Percentiles rank a stretch among this genome's conserved stretches.
Evolutionary conservation across 2,329 filamentous ascomycete genomes (phyloP).

Genomic region (Fusarium protoensiforme): DNA sequence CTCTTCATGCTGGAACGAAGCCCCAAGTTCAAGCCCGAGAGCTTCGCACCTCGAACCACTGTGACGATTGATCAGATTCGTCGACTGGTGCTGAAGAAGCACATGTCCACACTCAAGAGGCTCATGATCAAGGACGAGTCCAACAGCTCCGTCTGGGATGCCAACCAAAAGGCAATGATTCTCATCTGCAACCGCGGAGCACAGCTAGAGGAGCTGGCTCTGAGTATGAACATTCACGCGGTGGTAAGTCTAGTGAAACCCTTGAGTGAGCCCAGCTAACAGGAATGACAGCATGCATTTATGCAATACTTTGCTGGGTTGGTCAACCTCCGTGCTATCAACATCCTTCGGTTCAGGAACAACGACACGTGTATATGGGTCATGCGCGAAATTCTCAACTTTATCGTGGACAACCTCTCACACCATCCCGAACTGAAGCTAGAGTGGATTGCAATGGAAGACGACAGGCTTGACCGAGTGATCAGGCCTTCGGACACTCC

Average conservation of each 20-base stretch:
- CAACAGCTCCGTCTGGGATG: conserved; percentile 64
- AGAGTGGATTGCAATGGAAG: conserved; percentile 68
- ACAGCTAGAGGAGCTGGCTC: conserved; percentile 65
- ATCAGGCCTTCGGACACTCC: conserved; percentile 52
- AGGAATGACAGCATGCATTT: conserved; percentile 61
- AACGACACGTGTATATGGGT: conserved; percentile 68
- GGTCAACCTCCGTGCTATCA: conserved; percentile 63
- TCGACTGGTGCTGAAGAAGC: conserved; percentile 66
- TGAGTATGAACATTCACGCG: conserved; percentile 63
- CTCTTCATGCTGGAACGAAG: conserved; percentile 69
- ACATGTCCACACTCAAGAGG: conserved; percentile 63
- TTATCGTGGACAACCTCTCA: conserved; percentile 67
- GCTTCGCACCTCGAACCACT: conserved; percentile 61
- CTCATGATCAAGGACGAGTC: conserved; percentile 70
- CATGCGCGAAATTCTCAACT: conserved; percentile 66
- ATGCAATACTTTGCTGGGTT: conserved; percentile 64
- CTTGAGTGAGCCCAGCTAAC: conserved; percentile 12
- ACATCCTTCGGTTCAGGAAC: conserved; percentile 64
- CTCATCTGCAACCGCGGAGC: conserved; percentile 63
- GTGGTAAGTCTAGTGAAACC: conserved; percentile 57
- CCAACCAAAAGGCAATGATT: conserved; percentile 64
- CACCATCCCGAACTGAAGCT: conserved; percentile 66
- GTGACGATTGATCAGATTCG: conserved; percentile 69
- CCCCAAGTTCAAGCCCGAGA: conserved; percentile 62
- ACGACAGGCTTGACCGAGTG: conserved; percentile 61